Evolutionary conservation across 305 asterid genomes (phyloP).

Genomic region (Rubia balearica): DNA sequence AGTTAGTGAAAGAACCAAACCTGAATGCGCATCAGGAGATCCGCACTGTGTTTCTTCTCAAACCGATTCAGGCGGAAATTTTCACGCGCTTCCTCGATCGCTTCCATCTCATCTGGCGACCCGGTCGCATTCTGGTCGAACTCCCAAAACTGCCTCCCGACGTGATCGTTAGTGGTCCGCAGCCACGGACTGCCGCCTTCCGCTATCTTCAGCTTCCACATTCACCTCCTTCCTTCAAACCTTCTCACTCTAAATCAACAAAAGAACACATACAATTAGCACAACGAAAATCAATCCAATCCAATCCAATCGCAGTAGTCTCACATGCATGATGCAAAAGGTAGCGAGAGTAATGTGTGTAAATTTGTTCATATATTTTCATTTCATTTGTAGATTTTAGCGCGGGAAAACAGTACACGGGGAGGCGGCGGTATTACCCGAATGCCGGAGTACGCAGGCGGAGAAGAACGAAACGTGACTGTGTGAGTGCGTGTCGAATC

Average conservation of each 20-base stretch:
- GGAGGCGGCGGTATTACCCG: no score
- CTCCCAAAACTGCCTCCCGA: constrained; percentile 87
- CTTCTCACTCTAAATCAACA: neutral
- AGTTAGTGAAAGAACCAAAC: constrained; percentile 20
- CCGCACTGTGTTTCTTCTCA: constrained; percentile 72
- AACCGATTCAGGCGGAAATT: constrained; percentile 50
- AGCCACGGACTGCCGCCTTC: constrained; percentile 87
- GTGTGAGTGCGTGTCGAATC: no score
- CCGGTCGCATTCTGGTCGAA: constrained; percentile 47
- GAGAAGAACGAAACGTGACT: no score
- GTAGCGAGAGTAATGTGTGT: no score
- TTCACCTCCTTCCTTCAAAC: constrained; percentile 14
- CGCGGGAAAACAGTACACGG: no score
- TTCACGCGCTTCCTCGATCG: constrained; percentile 62
- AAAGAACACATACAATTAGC: neutral
- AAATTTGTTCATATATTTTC: no score
- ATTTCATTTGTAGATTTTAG: no score
- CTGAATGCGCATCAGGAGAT: constrained; percentile 87
- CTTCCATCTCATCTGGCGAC: constrained; percentile 62
- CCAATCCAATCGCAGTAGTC: neutral
- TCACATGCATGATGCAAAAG: neutral
- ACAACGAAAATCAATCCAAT: neutral
- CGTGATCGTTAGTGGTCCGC: constrained; percentile 58
- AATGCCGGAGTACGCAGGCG: no score
- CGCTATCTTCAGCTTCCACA: constrained; percentile 87